Evolutionary conservation across 257 asterid species (phyloP).

Genomic region (Nicotiana undulata): DNA sequence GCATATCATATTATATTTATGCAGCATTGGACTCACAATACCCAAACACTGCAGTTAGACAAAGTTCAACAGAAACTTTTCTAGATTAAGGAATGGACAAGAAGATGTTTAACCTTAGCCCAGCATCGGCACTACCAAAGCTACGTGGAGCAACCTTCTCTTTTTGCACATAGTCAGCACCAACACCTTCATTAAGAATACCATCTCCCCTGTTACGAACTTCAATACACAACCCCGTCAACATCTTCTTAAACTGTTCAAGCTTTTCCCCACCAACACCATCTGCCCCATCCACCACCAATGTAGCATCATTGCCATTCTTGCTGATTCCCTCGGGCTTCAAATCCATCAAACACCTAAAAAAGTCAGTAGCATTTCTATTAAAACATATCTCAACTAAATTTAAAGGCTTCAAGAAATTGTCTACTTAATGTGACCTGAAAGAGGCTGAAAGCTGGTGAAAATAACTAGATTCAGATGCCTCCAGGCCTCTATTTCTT

Average conservation of each 20-base stretch:
- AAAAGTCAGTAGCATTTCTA: conserved; percentile 5
- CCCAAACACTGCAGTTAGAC: background rate
- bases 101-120: conserved; percentile 51
- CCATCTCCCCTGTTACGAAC: conserved; percentile 79
- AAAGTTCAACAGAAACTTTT: background rate
- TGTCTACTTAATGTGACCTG: conserved; percentile 37
- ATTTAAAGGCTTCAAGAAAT: background rate
- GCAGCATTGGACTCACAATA: background rate
- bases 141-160: conserved; percentile 79
- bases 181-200: conserved; percentile 83
- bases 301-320: conserved; percentile 27
- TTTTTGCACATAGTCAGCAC: conserved; percentile 97
- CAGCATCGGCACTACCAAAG: conserved; percentile 57
- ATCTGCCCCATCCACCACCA: conserved; percentile 86
- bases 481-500: conserved; percentile 60
- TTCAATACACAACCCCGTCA: conserved; percentile 47
- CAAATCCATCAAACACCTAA: conserved; percentile 68
- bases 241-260: conserved; percentile 40
- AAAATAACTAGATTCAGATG: conserved; percentile 58
- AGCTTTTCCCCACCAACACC: conserved; percentile 95
- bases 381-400: conserved; percentile 4
- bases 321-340: conserved; percentile 39
- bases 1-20: background rate
- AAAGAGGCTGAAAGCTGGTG: conserved; percentile 63
- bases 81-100: background rate